Percentiles rank a stretch among this genome's conserved stretches.
Conservation (phyloP, 768 basidiomycete genomes). For the Exsudoporus frostii region DNA sequence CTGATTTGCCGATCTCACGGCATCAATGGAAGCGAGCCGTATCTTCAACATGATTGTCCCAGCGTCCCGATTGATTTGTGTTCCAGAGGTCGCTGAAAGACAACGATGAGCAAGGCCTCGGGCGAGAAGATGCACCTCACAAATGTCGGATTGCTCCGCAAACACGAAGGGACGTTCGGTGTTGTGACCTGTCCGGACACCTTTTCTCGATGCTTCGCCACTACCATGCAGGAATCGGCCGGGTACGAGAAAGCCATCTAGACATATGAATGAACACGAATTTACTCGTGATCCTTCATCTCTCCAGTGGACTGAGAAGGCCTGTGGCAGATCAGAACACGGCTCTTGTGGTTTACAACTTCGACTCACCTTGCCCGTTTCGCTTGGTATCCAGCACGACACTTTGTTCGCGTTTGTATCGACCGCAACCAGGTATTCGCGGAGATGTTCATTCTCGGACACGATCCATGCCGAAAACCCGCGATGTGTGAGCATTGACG, state of each 20-base stretch:
- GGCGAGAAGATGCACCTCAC: constrained; percentile 28
- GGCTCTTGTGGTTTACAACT: background rate
- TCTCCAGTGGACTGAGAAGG: constrained; percentile 61
- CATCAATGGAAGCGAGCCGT: constrained; percentile 29
- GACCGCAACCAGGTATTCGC: constrained; percentile 54
- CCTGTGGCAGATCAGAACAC: constrained; percentile 33
- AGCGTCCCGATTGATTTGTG: constrained; percentile 34
- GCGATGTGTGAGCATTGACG: constrained; percentile 48
- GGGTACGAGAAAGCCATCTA: constrained; percentile 62
- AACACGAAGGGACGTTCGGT: constrained; percentile 65
- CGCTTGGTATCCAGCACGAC: constrained; percentile 68
- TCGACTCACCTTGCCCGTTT: constrained; percentile 49
- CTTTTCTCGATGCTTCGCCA: constrained; percentile 52
- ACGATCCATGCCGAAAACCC: constrained; percentile 72
- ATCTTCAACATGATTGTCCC: constrained; percentile 58
- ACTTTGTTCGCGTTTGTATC: constrained; percentile 44
- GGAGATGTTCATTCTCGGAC: constrained; percentile 45
- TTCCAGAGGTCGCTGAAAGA: constrained; percentile 5
- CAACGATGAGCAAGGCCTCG: background rate
- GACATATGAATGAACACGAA: constrained; percentile 57
- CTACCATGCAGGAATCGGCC: constrained; percentile 59
- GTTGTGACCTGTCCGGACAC: constrained; percentile 46
- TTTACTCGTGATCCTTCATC: constrained; percentile 53
- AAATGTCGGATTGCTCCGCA: constrained; percentile 36
- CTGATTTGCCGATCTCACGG: constrained; percentile 40